phyloP scores from a whole-genome alignment of 2,329 filamentous ascomycete species.

The Exophiala xenobiotica region DNA sequence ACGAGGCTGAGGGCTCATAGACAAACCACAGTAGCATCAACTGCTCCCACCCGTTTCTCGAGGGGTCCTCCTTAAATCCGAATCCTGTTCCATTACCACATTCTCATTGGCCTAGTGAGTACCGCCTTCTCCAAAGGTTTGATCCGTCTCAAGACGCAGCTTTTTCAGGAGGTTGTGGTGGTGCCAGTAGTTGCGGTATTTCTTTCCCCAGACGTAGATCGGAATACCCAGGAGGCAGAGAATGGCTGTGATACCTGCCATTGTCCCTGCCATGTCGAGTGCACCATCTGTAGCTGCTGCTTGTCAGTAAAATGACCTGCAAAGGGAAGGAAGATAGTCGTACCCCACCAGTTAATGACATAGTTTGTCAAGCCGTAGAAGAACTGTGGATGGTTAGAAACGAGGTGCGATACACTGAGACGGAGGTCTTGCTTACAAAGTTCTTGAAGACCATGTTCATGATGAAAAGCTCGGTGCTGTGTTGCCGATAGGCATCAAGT shows the following conservation, averaged over 20 bases:
- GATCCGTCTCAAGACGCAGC: slow-evolving; percentile 18
- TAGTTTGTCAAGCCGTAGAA: slow-evolving; percentile 39
- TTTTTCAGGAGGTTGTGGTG: slow-evolving; percentile 17
- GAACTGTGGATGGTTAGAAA: slow-evolving; percentile 26
- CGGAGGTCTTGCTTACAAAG: slow-evolving; percentile 7
- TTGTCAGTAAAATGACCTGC: neutral
- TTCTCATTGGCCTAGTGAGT: neutral
- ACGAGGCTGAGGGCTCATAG: no score
- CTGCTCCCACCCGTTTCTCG: no score
- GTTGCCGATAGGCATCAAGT: slow-evolving; percentile 18
- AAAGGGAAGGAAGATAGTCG: neutral
- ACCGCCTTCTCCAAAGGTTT: slow-evolving; percentile 11
- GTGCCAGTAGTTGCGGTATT: slow-evolving; percentile 34
- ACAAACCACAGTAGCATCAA: no score
- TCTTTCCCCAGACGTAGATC: slow-evolving; percentile 39
- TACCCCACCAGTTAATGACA: slow-evolving; percentile 37
- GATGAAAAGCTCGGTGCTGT: slow-evolving; percentile 26
- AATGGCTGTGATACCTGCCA: slow-evolving; percentile 37
- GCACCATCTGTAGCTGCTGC: slow-evolving; percentile 30
- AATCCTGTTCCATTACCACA: neutral
- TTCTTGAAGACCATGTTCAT: slow-evolving; percentile 29
- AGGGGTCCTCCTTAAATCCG: no score
- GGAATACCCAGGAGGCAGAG: slow-evolving; percentile 36
- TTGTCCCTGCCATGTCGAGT: slow-evolving; percentile 35
- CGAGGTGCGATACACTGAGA: neutral